Base-by-base conservation (phyloP, 192 early-diverging fungal genomes). In the Gigaspora rosea region DNA sequence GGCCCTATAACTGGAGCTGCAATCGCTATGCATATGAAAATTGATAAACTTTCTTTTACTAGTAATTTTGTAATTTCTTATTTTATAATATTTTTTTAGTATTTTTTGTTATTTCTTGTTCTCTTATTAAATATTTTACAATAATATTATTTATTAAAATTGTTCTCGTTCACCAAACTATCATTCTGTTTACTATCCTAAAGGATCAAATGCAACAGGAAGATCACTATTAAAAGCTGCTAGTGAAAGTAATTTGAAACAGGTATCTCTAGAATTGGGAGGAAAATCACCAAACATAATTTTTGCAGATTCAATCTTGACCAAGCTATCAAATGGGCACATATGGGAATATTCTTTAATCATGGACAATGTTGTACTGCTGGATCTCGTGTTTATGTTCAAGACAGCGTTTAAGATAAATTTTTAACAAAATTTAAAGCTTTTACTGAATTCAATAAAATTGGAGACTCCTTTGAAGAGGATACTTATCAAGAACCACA, bases 251-350 rank as follows among this genome's bases (percentile, higher is more conserved):
- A 88, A 89, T 50, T 83, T 92, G 74, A 95, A 95, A 84, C 89
- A 90, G 36, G 84, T 94, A 48, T 91, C 90, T 0, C 80, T 97
- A 18, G 95, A 97, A 84, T 88, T 97, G 0, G 95, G 92, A 68
- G 95, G 95, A 51, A 97, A 97, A 81, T 93, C 92, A 56, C 91
- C 94, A n/a, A 87, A 87, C 80, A 83, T 94, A 18, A 86, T 95
- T 54, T 94, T 94, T 83, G 88, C 80, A 46, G 94, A 95, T 85
- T 88, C 88, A 50, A 94, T 80, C 70, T 94, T 27, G 91, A 94
- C 33, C 79, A 91, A 76, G 91, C 92, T 1, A 85, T 95, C 20
- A 80, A 83, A 62, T 91, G 89, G 57, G 83, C 88, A 13, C 82
- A 93, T 77, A 80, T 83, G 13, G 88, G 87, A 66, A 86, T 89